These are phyloP conservation scores for Anthracocystis walkeri DNA, from an alignment of 1,284 basidiomycete genomes.

Conservation along the genomic window DNA sequence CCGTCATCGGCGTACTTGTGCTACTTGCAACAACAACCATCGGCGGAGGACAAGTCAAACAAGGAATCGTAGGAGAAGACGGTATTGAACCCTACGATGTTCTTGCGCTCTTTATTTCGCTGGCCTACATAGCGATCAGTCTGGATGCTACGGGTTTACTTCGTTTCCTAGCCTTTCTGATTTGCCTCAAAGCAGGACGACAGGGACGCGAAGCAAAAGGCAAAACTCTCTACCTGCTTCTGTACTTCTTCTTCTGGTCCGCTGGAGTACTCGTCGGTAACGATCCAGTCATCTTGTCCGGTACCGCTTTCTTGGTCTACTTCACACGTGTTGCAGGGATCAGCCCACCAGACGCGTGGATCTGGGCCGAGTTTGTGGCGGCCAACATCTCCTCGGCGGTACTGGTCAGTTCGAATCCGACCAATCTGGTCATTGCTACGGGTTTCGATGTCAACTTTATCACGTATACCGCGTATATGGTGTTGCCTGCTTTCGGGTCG, in stretches of 20 bases:
- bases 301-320: conserved; percentile 87
- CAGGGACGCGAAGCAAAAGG: conserved; percentile 52
- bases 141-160: conserved; percentile 90
- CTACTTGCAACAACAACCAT: conserved; percentile 82
- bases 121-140: conserved; percentile 94
- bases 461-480: conserved; percentile 67
- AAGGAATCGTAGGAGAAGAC: conserved; percentile 78
- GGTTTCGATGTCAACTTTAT: conserved; percentile 65
- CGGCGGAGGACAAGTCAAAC: conserved; percentile 75
- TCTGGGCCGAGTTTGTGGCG: conserved; percentile 78
- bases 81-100: conserved; percentile 92
- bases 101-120: conserved; percentile 87
- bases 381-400: conserved; percentile 79
- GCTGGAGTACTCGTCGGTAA: conserved; percentile 88
- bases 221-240: conserved; percentile 79
- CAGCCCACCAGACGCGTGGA: conserved; percentile 76
- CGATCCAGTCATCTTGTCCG: conserved; percentile 72
- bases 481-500: conserved; percentile 58
- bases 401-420: conserved; percentile 70
- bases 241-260: conserved; percentile 83
- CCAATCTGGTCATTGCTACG: conserved; percentile 70
- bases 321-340: conserved; percentile 81
- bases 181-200: conserved; percentile 52
- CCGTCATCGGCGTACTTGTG: conserved; percentile 81
- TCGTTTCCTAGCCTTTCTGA: conserved; percentile 77